A percentile compares a stretch with the other conserved stretches of the same genome.
Conservation (phyloP, 495 filamentous ascomycete genomes). For the Aspergillus ostianus region DNA sequence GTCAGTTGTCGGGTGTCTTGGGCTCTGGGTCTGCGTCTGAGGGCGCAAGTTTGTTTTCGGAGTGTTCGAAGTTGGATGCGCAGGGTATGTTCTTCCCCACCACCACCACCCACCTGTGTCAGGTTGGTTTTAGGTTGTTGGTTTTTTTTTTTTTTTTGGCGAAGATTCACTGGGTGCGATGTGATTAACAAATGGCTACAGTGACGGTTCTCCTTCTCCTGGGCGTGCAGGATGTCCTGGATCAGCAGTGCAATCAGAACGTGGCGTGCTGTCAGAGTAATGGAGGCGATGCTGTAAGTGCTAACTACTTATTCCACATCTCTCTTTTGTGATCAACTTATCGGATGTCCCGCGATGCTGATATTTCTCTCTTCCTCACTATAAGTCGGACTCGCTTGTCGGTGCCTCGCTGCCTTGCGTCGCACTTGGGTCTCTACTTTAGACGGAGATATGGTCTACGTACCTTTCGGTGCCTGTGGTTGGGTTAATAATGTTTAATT, state of each 20-base stretch:
- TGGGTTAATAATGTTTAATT: background rate
- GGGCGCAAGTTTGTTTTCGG: constrained; percentile 35
- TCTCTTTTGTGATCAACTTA: background rate
- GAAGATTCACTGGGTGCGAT: no score
- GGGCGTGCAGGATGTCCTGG: constrained; percentile 42
- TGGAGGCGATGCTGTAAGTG: constrained; percentile 36
- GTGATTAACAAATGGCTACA: no score
- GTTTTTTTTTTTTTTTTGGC: no score
- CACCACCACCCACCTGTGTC: no score
- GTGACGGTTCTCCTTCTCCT: constrained; percentile 33
- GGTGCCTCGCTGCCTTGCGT: constrained; percentile 50
- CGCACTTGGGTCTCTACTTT: constrained; percentile 45
- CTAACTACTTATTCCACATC: background rate
- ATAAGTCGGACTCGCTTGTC: constrained; percentile 35
- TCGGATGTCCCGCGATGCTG: background rate
- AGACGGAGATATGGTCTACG: constrained; percentile 8
- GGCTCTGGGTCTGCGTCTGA: constrained; percentile 34
- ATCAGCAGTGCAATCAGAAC: constrained; percentile 54
- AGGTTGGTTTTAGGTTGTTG: no score
- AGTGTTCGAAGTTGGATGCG: constrained; percentile 42
- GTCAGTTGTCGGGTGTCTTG: constrained; percentile 31
- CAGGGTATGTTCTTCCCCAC: constrained; percentile 20
- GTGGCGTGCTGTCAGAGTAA: constrained; percentile 52
- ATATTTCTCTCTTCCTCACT: constrained; percentile 14
- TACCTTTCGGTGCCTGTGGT: background rate